A percentile compares a stretch with the other conserved stretches of the same genome.
Conservation (phyloP, 176 grass and related monocot species). For the Zoysia pacifica region DNA sequence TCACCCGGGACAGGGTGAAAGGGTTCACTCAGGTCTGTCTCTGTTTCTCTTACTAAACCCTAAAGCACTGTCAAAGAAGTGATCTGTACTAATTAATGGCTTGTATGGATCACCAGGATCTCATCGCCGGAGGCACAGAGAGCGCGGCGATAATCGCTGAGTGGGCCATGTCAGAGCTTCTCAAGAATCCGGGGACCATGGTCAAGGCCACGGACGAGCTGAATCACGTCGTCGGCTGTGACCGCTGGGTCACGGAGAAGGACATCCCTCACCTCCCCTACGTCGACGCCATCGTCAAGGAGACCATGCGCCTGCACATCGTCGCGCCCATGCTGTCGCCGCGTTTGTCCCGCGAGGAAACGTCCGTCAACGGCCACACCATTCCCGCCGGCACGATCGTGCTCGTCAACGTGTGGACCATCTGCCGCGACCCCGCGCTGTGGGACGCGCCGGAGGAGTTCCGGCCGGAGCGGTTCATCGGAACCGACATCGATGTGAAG, state of each 20-base stretch:
- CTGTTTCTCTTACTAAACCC: neutral
- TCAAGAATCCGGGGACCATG: conserved; percentile 46
- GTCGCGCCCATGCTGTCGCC: conserved; percentile 52
- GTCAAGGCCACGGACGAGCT: conserved; percentile 64
- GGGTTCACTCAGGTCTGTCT: conserved; percentile 62
- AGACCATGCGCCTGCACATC: conserved; percentile 70
- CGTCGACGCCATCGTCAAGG: conserved; percentile 56
- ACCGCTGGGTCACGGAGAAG: conserved; percentile 47
- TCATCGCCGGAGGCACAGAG: conserved; percentile 59
- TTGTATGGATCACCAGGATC: conserved; percentile 49
- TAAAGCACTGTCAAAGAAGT: neutral
- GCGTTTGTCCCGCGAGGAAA: conserved; percentile 42
- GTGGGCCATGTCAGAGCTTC: conserved; percentile 63
- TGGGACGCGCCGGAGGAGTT: conserved; percentile 66
- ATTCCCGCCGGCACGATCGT: conserved; percentile 44
- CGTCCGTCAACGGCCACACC: conserved; percentile 41
- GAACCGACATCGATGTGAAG: conserved; percentile 48
- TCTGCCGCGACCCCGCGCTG: conserved; percentile 50
- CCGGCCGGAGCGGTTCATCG: conserved; percentile 45
- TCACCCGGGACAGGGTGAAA: conserved; percentile 55
- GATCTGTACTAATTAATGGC: neutral
- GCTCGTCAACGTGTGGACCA: conserved; percentile 56
- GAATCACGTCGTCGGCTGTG: conserved; percentile 48
- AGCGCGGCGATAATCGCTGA: conserved; percentile 42
- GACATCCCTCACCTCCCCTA: conserved; percentile 52